phyloP scores from a whole-genome alignment of 1,284 basidiomycete genomes.

The Cutaneotrichosporon sp. region DNA sequence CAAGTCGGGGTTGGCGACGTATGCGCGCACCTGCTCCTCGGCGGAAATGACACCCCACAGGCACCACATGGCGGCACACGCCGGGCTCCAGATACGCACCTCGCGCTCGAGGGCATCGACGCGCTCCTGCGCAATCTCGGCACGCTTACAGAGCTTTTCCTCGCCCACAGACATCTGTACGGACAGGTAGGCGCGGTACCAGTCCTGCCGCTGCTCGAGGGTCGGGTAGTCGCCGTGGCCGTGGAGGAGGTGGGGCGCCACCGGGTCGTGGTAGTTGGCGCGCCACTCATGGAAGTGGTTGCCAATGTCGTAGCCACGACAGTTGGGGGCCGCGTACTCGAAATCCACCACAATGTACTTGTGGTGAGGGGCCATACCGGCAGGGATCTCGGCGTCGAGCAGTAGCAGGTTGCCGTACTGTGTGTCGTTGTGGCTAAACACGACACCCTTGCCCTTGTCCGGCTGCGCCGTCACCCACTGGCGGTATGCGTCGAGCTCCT shows the following conservation, averaged over 20 bases:
- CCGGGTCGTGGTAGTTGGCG: conserved; percentile 73
- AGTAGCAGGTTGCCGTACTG: conserved; percentile 90
- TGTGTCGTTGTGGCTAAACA: conserved; percentile 72
- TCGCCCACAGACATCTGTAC: conserved; percentile 40
- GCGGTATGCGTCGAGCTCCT: conserved; percentile 48
- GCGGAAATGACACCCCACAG: conserved; percentile 91
- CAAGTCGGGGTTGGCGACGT: conserved; percentile 42
- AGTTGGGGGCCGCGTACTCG: conserved; percentile 87
- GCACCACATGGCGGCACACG: conserved; percentile 84
- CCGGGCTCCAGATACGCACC: conserved; percentile 79
- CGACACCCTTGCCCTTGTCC: conserved; percentile 45
- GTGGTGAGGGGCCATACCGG: conserved; percentile 53
- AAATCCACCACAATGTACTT: conserved; percentile 93
- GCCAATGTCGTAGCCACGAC: conserved; percentile 86
- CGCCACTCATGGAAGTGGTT: conserved; percentile 98
- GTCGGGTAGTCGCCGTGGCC: conserved; percentile 71
- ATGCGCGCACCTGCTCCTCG: conserved; percentile 69
- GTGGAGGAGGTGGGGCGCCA: conserved; percentile 69
- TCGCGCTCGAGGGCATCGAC: conserved; percentile 65
- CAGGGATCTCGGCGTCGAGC: conserved; percentile 60
- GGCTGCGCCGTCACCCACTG: conserved; percentile 39
- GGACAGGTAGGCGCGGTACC: conserved; percentile 76
- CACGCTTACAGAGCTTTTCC: conserved; percentile 36
- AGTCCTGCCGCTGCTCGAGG: conserved; percentile 68
- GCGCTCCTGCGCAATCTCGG: conserved; percentile 38